Base-by-base conservation (phyloP, 768 basidiomycete genomes). In the Boletus eberwhitei region DNA sequence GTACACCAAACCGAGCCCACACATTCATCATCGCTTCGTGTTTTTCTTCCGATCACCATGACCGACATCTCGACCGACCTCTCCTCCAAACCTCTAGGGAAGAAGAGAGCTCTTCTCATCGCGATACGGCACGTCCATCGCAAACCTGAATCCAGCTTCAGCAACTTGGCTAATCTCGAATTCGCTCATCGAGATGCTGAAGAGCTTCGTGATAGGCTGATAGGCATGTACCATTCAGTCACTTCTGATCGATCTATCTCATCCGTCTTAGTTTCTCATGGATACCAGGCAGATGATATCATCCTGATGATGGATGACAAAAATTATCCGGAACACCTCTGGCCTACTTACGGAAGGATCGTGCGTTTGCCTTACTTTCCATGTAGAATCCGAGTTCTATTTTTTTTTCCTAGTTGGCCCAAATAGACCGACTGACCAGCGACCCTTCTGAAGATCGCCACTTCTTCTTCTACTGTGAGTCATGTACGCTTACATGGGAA, bases 391-490 rank as follows among this genome's bases (percentile, higher is more conserved):
- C 41, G 1, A 26, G 5, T 2, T 26, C 36, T 50, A 13, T 43
- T 19, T 2, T 13, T 41, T 40, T 31, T 9, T 43, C 11, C 9
- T 36, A 64, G 81, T 48, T 80, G 13, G 61, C 54, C 4, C 74
- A 77, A 37, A 79, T 84, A 29, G 58, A 71, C 5, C 66, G 66
- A 7, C 65, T 85, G 7, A 77, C 79, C 0, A 56, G 63, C 4
- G 75, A 72, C 34, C 75, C 78, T 5, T 59, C 69, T 16, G 67
- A 75, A 2, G 75, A 77, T 0, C 80, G 81, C 49, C 74, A 68
- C 3, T 79, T 81, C 57, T 75, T 82, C 50, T 81, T 85, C 59
- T 82, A 82, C 39, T 85, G 83, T 84, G 57, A 36, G 77, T 26
- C 12, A 1, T 17, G 24, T 14, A 13, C 1, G 3, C 29, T 34